Conservation (phyloP, 768 basidiomycete genomes). For the Boletus tomentosulus region DNA sequence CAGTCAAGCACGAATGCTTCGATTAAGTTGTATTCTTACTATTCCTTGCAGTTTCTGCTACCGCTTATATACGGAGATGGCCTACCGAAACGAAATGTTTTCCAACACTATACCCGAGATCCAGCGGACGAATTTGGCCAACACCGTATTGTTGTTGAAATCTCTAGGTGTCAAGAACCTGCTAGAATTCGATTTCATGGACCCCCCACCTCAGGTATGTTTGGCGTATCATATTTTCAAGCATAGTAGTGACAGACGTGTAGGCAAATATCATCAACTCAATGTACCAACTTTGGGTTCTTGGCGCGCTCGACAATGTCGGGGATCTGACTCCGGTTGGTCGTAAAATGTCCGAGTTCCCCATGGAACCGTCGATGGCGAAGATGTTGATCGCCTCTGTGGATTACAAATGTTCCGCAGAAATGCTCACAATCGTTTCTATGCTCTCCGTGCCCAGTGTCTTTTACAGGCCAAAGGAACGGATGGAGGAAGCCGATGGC, state of each 20-base stretch:
- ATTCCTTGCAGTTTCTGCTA: conserved; percentile 72
- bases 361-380: conserved; percentile 98
- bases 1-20: conserved; percentile 24
- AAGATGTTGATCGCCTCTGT: conserved; percentile 94
- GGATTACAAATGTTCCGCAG: conserved; percentile 87
- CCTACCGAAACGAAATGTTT: conserved; percentile 94
- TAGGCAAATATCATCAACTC: conserved; percentile 97
- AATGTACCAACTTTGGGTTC: conserved; percentile 99
- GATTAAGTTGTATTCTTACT: conserved; percentile 1
- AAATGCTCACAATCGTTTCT: conserved; percentile 98
- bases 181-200: conserved; percentile 99
- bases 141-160: conserved; percentile 92
- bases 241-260: not conserved
- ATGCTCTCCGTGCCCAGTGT: conserved; percentile 99
- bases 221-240: not conserved
- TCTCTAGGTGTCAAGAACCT: conserved; percentile 96
- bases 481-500: conserved; percentile 96
- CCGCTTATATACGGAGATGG: conserved; percentile 96
- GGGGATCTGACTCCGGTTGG: conserved; percentile 91
- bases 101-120: conserved; percentile 97
- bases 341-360: conserved; percentile 98
- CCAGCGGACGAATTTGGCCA: conserved; percentile 95
- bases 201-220: conserved; percentile 95
- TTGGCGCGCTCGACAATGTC: conserved; percentile 94
- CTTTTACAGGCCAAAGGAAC: conserved; percentile 95